Percentiles rank a stretch among this genome's conserved stretches.
phyloP scores from a whole-genome alignment of 306 rosid genomes.

The Fagus crenata region DNA sequence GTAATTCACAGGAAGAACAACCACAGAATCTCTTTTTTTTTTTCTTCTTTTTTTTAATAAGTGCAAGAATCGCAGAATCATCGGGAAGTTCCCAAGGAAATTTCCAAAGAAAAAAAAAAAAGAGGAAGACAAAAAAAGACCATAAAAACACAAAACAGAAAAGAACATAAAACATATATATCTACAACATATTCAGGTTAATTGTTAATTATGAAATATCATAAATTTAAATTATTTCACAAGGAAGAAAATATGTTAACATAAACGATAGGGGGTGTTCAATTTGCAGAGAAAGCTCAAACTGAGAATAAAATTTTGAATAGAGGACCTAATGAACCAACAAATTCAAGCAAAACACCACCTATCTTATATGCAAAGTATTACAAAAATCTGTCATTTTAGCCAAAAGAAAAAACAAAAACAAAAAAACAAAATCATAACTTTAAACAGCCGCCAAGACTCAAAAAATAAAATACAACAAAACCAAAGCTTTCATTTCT shows the following conservation, averaged over 20 bases:
- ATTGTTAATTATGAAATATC: not conserved
- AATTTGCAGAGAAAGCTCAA: conserved; percentile 26
- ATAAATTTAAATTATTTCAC: not conserved
- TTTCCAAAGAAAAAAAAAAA: conserved; percentile 6
- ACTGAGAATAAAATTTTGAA: not conserved
- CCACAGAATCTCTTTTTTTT: not conserved
- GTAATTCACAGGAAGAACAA: conserved; percentile 21
- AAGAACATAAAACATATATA: not conserved
- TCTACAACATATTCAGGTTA: not conserved
- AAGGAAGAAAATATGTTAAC: conserved; percentile 8
- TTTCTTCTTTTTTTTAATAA: too few relatives aligned
- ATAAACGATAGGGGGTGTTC: not conserved
- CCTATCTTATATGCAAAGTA: not conserved
- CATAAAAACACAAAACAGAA: not conserved
- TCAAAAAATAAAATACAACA: not conserved
- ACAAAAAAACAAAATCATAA: not conserved
- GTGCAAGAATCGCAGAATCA: conserved; percentile 10
- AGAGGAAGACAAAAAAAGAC: not conserved
- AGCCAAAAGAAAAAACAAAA: not conserved
- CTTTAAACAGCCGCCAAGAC: not conserved
- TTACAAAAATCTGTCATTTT: not conserved
- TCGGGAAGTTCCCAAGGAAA: conserved; percentile 16
- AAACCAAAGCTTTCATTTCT: not conserved
- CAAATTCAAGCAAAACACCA: conserved; percentile 13
- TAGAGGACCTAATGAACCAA: conserved; percentile 5